These are phyloP conservation scores for Xylaria flabelliformis DNA, from an alignment of 495 filamentous ascomycete species.

Conservation along the genomic window DNA sequence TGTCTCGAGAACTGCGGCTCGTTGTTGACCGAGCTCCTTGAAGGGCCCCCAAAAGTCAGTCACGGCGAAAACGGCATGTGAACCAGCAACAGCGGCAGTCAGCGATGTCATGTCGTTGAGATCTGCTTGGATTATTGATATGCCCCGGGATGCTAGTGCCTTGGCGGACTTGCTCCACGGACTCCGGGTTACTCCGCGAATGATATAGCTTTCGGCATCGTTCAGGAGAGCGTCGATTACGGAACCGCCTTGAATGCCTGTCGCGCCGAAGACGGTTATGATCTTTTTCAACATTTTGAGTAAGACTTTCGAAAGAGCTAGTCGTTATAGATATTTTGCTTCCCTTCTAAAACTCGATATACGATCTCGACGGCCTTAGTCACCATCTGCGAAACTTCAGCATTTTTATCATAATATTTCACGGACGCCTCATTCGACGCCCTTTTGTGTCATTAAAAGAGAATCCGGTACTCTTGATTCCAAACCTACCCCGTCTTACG, in stretches of 20 bases:
- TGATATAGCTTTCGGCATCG: constrained; percentile 53
- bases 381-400: background rate
- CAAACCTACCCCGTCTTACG: constrained; percentile 1
- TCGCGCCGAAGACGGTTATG: constrained; percentile 66
- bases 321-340: background rate
- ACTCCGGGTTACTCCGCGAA: constrained; percentile 65
- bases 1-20: constrained; percentile 11
- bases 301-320: background rate
- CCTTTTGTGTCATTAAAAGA: background rate
- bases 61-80: constrained; percentile 32
- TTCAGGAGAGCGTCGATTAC: constrained; percentile 56
- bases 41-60: constrained; percentile 39
- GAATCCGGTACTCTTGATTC: constrained; percentile 10
- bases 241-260: constrained; percentile 66
- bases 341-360: background rate
- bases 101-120: constrained; percentile 32
- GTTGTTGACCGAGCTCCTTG: constrained; percentile 14
- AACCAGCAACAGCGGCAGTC: constrained; percentile 29
- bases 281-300: background rate
- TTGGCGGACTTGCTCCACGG: constrained; percentile 50
- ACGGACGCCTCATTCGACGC: background rate
- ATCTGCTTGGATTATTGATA: constrained; percentile 36
- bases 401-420: background rate
- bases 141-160: constrained; percentile 26
- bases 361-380: background rate